Percentiles rank a stretch among this genome's conserved stretches.
Evolutionary conservation across 2,329 filamentous ascomycete species (phyloP).

Genomic region (Spiromastix sp.): DNA sequence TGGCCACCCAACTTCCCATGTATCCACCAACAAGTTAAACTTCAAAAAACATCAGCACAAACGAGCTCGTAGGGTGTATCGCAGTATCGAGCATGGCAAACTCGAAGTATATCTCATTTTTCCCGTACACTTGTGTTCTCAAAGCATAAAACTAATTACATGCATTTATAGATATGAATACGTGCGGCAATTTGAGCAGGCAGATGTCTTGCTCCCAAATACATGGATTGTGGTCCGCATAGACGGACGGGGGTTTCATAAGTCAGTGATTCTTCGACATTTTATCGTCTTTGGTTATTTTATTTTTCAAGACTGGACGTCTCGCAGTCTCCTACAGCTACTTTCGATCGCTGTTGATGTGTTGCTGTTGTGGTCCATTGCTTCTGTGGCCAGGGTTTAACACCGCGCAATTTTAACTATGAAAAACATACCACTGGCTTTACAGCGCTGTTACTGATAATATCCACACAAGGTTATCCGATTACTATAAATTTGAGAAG

Average conservation of each 20-base stretch:
- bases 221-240: slow-evolving; percentile 94
- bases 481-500: slow-evolving; percentile 76
- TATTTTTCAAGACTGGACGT: too few relatives aligned
- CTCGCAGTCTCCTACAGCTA: background rate
- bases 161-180: slow-evolving; percentile 67
- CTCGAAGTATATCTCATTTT: slow-evolving; percentile 11
- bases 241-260: slow-evolving; percentile 90
- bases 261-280: slow-evolving; percentile 41
- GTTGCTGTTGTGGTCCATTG: too few relatives aligned
- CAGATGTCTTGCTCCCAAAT: slow-evolving; percentile 70
- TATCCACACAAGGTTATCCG: slow-evolving; percentile 53
- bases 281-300: slow-evolving; percentile 4
- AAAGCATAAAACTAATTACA: background rate
- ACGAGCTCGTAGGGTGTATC: too few relatives aligned
- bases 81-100: slow-evolving; percentile 12
- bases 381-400: too few relatives aligned
- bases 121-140: background rate
- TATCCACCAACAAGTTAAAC: too few relatives aligned
- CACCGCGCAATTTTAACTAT: too few relatives aligned
- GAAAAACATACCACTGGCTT: too few relatives aligned
- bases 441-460: background rate
- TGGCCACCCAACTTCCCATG: too few relatives aligned
- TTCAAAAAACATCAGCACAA: too few relatives aligned
- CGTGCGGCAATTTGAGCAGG: slow-evolving; percentile 78
- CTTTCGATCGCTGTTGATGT: background rate